These are phyloP conservation scores for Aspergillus chevalieri DNA, from an alignment of 2,329 filamentous ascomycete species.

Conservation along the genomic window DNA sequence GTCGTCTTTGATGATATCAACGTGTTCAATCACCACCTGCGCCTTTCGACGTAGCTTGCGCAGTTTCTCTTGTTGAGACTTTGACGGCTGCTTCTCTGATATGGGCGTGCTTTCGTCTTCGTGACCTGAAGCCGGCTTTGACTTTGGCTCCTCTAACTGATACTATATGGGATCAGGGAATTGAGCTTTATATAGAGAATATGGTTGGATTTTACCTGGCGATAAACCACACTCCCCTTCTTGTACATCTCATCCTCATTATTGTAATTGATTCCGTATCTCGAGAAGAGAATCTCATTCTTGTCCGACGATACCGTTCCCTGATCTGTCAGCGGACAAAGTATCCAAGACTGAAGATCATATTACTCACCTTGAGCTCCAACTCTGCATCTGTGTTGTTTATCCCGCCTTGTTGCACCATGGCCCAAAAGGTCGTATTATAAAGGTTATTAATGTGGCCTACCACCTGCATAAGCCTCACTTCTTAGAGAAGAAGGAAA, in stretches of 20 bases:
- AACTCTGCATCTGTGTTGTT: constrained; percentile 73
- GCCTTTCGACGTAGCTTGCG: constrained; percentile 76
- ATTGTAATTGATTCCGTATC: constrained; percentile 94
- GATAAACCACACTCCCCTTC: constrained; percentile 86
- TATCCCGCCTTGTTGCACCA: constrained; percentile 73
- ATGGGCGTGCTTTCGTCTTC: constrained; percentile 10
- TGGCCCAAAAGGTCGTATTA: constrained; percentile 91
- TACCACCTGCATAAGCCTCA: constrained; percentile 29
- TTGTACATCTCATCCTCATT: constrained; percentile 88
- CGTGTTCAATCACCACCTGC: constrained; percentile 70
- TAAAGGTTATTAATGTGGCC: constrained; percentile 98
- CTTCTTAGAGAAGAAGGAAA: not conserved
- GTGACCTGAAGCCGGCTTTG: constrained; percentile 16
- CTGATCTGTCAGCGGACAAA: constrained; percentile 39
- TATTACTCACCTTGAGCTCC: constrained; percentile 58
- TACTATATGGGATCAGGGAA: constrained; percentile 46
- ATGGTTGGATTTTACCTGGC: constrained; percentile 52
- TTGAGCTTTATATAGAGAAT: not conserved
- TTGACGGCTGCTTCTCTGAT: constrained; percentile 53
- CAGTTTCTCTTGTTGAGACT: constrained; percentile 76
- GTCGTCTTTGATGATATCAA: constrained; percentile 91
- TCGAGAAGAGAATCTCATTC: constrained; percentile 88
- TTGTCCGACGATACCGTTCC: constrained; percentile 83
- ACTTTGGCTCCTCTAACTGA: constrained; percentile 57
- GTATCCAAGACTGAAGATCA: not conserved